Conservation (phyloP, 1,284 basidiomycete genomes). For the Cutaneotrichosporon daszewskae region DNA sequence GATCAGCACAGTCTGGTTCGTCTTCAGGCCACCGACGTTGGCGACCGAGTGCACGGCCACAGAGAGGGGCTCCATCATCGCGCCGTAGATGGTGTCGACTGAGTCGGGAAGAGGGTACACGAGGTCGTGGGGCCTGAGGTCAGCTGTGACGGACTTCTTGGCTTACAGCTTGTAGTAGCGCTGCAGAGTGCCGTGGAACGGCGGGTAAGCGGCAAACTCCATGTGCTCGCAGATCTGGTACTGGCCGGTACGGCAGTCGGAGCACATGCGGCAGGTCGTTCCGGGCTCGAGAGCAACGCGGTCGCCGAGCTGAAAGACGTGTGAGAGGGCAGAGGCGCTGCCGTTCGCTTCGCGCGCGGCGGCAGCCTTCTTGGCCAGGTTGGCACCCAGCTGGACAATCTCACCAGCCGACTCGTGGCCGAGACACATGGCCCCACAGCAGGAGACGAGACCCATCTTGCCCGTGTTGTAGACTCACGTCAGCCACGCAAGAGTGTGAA, state of each 20-base stretch:
- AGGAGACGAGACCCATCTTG: constrained; percentile 34
- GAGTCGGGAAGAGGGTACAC: constrained; percentile 45
- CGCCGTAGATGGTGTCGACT: constrained; percentile 49
- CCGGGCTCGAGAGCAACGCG: constrained; percentile 55
- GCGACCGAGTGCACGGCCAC: constrained; percentile 85
- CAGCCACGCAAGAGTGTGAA: not conserved
- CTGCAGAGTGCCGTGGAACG: constrained; percentile 44
- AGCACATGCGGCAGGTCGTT: constrained; percentile 49
- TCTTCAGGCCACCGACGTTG: constrained; percentile 64
- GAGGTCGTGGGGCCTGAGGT: constrained; percentile 40
- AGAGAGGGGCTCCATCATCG: constrained; percentile 82
- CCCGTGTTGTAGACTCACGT: constrained; percentile 39
- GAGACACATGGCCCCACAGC: constrained; percentile 41
- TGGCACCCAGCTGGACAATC: constrained; percentile 40
- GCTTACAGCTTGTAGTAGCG: constrained; percentile 32
- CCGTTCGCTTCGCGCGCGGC: constrained; percentile 13
- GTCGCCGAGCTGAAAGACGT: constrained; percentile 42
- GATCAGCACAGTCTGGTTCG: constrained; percentile 66
- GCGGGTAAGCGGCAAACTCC: constrained; percentile 45
- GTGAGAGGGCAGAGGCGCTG: constrained; percentile 2
- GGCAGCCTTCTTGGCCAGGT: constrained; percentile 28
- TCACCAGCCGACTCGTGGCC: constrained; percentile 45
- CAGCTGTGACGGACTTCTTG: constrained; percentile 6
- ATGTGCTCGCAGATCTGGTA: constrained; percentile 52
- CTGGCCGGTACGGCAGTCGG: constrained; percentile 56